Evolutionary conservation across 306 rosid species (phyloP).

Genomic region (Erythrophleum fordii): DNA sequence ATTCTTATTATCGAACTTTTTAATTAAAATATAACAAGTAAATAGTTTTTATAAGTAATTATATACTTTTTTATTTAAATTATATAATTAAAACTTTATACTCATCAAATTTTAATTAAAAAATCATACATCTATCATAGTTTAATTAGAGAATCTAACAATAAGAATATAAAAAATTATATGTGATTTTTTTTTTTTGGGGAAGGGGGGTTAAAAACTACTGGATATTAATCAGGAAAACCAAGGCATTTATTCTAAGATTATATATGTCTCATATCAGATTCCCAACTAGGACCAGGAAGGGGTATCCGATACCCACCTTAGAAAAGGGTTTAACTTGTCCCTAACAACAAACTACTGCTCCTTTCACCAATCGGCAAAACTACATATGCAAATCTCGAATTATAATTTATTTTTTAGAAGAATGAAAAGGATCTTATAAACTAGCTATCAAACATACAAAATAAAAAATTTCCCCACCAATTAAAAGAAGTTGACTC

Average conservation of each 20-base stretch:
- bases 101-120: too few species aligned
- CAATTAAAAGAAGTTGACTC: neutral
- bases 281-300: constrained; percentile 31
- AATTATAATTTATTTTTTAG: neutral
- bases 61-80: too few species aligned
- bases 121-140: too few species aligned
- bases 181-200: too few species aligned
- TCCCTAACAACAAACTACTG: neutral
- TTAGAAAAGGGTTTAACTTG: constrained; percentile 15
- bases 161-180: too few species aligned
- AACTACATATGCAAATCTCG: neutral
- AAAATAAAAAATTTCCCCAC: neutral
- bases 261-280: constrained; percentile 4
- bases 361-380: neutral
- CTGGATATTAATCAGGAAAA: constrained; percentile 16
- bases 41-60: too few species aligned
- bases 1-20: too few species aligned
- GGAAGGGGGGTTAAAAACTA: too few species aligned
- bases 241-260: constrained; percentile 40
- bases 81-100: too few species aligned
- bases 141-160: too few species aligned
- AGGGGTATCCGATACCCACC: constrained; percentile 43
- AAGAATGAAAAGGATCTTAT: neutral
- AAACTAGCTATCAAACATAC: neutral
- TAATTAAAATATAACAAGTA: too few species aligned